Evolutionary conservation across 179 eudicot species (phyloP), one percentile per base, ranked within the genome.

Genomic region (Spinacia oleracea): DNA sequence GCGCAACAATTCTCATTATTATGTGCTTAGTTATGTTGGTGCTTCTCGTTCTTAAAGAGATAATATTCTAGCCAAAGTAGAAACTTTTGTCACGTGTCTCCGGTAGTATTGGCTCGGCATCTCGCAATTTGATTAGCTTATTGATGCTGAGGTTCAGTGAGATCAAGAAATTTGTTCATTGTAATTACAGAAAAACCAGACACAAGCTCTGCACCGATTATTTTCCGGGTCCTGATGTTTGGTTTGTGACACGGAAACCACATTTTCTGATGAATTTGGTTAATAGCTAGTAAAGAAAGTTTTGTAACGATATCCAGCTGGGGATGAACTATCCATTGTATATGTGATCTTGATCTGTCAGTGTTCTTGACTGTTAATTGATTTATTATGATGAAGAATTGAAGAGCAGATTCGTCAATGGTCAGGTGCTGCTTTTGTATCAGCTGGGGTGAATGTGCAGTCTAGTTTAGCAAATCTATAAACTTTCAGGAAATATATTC

Each of bases 1-100:
- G 98, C 81, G 98, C 94, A 3, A 87, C 98, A 70, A 79, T 87
- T 84, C 97, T 94, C 64, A 84, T 94, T 70, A 88, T 94, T 67
- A 91, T 94, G 97, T 94, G 98, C 87, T 84, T 90, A 35, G 86
- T 93, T 53, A 90, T 94, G 98, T 77, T 94, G 82, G 85, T 90
- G 60, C 97, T 93, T 75, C 83, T 94, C 53, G 73, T 93, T 72
- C 84, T 93, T 29, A 93, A 94, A 90, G 85, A 81, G 83, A 94
- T 92, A 81, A 42, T 93, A 66, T 88, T 89, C 62, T 91, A 73
- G 73, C 65, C 31, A 34, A 34, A 11, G 20, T n/a, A 1, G 38
- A 65, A 18, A 60, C 29, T 48, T 56, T 78, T 25, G 72, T 32
- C 27, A 40, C 16, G 38, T 20, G 43, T 40, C 71, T 59, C 38